phyloP scores from a whole-genome alignment of 306 rosid species.

The Crotalaria pallida region DNA sequence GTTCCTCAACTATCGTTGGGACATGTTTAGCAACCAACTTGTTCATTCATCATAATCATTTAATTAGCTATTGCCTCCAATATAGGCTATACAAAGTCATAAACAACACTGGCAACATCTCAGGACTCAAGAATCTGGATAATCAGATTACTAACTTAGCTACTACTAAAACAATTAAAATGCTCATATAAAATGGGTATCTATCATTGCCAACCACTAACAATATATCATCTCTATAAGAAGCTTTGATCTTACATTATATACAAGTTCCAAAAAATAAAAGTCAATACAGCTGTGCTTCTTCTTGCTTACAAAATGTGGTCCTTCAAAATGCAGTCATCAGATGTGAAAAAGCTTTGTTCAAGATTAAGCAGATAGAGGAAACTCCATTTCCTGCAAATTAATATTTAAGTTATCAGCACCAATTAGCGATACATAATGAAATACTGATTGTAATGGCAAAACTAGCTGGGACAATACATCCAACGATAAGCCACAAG shows the following conservation, averaged over 20 bases:
- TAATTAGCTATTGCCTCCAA: neutral
- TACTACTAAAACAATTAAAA: neutral
- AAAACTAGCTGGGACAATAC: neutral
- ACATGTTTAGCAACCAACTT: no score
- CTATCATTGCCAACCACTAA: neutral
- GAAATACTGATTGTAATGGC: neutral
- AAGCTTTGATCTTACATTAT: constrained; percentile 19
- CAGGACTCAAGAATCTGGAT: neutral
- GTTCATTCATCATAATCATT: neutral
- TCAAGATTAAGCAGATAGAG: neutral
- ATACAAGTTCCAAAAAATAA: constrained; percentile 16
- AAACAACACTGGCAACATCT: neutral
- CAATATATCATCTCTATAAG: constrained; percentile 8
- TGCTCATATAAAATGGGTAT: neutral
- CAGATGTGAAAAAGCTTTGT: constrained; percentile 6
- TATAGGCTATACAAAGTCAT: neutral
- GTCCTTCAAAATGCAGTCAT: neutral
- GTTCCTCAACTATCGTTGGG: no score
- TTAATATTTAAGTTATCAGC: constrained; percentile 10
- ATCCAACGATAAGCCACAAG: neutral
- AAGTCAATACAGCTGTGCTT: neutral
- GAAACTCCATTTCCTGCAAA: constrained; percentile 16
- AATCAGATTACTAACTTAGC: neutral
- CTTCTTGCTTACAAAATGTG: neutral
- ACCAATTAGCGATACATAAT: constrained; percentile 14